phyloP scores from a whole-genome alignment of 441 rosid genomes.

The Hura crepitans region DNA sequence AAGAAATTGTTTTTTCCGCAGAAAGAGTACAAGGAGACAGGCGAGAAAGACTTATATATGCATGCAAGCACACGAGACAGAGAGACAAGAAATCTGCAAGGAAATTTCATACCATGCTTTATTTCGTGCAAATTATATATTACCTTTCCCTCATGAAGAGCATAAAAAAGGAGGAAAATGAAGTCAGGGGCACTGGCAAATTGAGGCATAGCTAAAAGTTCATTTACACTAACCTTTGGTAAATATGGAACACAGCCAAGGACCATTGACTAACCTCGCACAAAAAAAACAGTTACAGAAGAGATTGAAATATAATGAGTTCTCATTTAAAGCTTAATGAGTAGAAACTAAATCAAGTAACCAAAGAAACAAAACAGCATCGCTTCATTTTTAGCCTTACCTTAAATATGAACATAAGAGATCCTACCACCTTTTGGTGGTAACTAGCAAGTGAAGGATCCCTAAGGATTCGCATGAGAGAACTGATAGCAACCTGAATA shows the following conservation, averaged over 20 bases:
- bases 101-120: not conserved
- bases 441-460: constrained; percentile 96
- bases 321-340: not conserved
- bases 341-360: constrained; percentile 4
- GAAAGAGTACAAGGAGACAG: no score
- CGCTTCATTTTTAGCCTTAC: constrained; percentile 34
- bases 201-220: constrained; percentile 17
- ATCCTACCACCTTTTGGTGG: constrained; percentile 98
- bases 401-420: constrained; percentile 98
- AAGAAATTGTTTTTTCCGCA: not conserved
- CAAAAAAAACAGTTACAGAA: constrained; percentile 10
- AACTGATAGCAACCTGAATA: constrained; percentile 91
- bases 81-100: no score
- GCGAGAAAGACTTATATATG: no score
- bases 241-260: constrained; percentile 97
- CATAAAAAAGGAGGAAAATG: not conserved
- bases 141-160: not conserved
- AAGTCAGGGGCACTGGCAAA: not conserved
- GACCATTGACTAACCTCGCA: constrained; percentile 97
- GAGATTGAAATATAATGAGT: not conserved
- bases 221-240: constrained; percentile 71
- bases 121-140: not conserved
- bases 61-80: no score
- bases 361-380: constrained; percentile 6
- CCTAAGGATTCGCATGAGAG: constrained; percentile 97